Conservation (phyloP, 1,284 basidiomycete species). For the Trametes hirsuta region DNA sequence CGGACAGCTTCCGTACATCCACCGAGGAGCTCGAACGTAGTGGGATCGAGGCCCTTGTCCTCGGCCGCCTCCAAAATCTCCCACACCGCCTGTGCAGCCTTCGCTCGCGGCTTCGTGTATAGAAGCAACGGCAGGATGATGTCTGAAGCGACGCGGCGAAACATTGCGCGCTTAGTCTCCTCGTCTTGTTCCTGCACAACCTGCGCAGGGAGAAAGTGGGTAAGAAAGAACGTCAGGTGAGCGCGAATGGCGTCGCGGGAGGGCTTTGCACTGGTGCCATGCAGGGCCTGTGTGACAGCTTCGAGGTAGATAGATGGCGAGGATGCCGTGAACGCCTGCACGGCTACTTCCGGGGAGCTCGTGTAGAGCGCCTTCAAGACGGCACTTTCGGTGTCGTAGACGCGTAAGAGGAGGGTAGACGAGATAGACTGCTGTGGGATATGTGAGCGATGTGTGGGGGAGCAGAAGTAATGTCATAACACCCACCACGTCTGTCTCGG, state of each 20-base stretch:
- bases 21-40: conserved; percentile 45
- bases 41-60: conserved; percentile 22
- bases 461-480: not conserved
- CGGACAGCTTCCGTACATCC: conserved; percentile 51
- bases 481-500: conserved; percentile 46
- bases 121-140: conserved; percentile 77
- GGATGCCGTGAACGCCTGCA: conserved; percentile 48
- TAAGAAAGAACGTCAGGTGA: conserved; percentile 67
- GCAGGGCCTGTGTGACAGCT: conserved; percentile 49
- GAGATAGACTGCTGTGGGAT: conserved; percentile 7
- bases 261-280: conserved; percentile 44
- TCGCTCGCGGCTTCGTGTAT: conserved; percentile 70
- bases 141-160: conserved; percentile 55
- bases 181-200: conserved; percentile 1
- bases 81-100: conserved; percentile 68
- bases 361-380: conserved; percentile 74
- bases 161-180: conserved; percentile 35
- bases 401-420: conserved; percentile 16
- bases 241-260: conserved; percentile 54
- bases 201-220: conserved; percentile 43
- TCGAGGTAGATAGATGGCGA: conserved; percentile 59
- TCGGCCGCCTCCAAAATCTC: conserved; percentile 49
- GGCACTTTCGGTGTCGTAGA: conserved; percentile 58
- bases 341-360: conserved; percentile 42
- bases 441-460: not conserved